phyloP scores from a whole-genome alignment of 2,329 filamentous ascomycete species.

The Ascochyta pisi region DNA sequence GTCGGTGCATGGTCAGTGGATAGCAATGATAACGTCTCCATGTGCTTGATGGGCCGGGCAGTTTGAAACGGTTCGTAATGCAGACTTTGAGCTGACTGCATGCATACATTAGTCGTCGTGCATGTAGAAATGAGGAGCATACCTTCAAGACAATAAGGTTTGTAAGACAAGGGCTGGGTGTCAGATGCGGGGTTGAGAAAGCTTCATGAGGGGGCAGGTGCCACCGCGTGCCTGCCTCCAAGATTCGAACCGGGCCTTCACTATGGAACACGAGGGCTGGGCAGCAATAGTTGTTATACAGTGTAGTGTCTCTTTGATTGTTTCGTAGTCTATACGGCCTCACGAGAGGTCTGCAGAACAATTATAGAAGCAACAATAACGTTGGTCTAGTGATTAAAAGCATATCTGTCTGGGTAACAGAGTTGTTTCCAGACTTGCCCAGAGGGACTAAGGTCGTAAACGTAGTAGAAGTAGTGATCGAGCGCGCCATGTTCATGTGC shows the following conservation, averaged over 20 bases:
- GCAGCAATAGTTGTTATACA: not conserved
- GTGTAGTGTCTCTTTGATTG: conserved; percentile 15
- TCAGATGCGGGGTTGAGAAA: conserved; percentile 11
- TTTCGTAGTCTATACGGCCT: conserved; percentile 21
- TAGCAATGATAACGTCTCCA: not conserved
- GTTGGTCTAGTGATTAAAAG: conserved; percentile 19
- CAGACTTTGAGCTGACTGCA: conserved; percentile 10
- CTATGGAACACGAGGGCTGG: not conserved
- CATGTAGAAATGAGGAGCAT: conserved; percentile 5
- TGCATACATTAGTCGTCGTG: not conserved
- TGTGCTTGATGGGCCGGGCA: not conserved
- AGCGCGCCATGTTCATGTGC: conserved; percentile 10
- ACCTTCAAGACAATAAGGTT: conserved; percentile 3
- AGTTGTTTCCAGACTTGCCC: conserved; percentile 4
- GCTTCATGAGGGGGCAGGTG: not conserved
- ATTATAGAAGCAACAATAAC: conserved; percentile 16
- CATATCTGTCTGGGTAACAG: conserved; percentile 12
- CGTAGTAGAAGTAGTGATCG: not conserved
- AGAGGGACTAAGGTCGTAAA: conserved; percentile 4
- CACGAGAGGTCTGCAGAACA: conserved; percentile 1
- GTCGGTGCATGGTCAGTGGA: not conserved
- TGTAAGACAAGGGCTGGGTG: not conserved
- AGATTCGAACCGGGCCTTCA: not conserved
- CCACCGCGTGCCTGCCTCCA: not conserved
- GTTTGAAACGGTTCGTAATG: not conserved